A percentile compares a stretch with the other conserved stretches of the same genome.
Evolutionary conservation across 805 yeast species (phyloP).

Genomic region (Sugiyamaella smithiae): DNA sequence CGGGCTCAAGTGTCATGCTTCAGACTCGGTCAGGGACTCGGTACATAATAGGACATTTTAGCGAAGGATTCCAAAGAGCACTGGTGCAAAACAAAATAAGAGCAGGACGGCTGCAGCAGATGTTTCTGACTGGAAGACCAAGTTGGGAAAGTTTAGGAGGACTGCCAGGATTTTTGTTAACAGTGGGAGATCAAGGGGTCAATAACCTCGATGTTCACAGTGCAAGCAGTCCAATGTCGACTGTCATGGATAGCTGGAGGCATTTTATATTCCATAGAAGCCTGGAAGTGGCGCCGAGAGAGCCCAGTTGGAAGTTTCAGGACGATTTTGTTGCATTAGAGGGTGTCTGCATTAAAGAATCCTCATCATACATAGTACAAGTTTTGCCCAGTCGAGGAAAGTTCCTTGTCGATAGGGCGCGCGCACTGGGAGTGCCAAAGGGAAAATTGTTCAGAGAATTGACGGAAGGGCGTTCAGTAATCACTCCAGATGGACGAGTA

Average conservation of each 20-base stretch:
- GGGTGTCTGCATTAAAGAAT: slow-evolving; percentile 19
- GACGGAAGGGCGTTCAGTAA: slow-evolving; percentile 57
- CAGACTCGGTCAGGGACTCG: slow-evolving; percentile 48
- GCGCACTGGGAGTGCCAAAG: slow-evolving; percentile 62
- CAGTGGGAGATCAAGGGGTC: slow-evolving; percentile 72
- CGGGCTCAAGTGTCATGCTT: slow-evolving; percentile 49
- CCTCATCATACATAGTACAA: slow-evolving; percentile 65
- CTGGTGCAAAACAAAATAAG: slow-evolving; percentile 58
- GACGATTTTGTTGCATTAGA: slow-evolving; percentile 31
- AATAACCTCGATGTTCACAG: slow-evolving; percentile 17
- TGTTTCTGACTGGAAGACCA: slow-evolving; percentile 77
- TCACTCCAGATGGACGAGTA: slow-evolving; percentile 54
- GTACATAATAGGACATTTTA: slow-evolving; percentile 71
- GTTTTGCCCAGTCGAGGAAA: slow-evolving; percentile 72
- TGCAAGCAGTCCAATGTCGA: neutral
- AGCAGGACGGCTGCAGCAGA: slow-evolving; percentile 55
- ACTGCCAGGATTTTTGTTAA: slow-evolving; percentile 80
- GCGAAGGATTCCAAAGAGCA: slow-evolving; percentile 84
- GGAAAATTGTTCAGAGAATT: slow-evolving; percentile 59
- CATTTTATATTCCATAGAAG: slow-evolving; percentile 73
- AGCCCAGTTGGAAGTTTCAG: slow-evolving; percentile 26
- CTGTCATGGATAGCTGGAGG: slow-evolving; percentile 64
- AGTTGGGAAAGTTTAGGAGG: slow-evolving; percentile 87
- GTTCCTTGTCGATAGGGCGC: slow-evolving; percentile 66
- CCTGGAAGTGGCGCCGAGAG: slow-evolving; percentile 51